Percentiles rank a stretch among this genome's conserved stretches.
phyloP scores from a whole-genome alignment of 306 rosid genomes.

The Hylodesmum podocarpum region DNA sequence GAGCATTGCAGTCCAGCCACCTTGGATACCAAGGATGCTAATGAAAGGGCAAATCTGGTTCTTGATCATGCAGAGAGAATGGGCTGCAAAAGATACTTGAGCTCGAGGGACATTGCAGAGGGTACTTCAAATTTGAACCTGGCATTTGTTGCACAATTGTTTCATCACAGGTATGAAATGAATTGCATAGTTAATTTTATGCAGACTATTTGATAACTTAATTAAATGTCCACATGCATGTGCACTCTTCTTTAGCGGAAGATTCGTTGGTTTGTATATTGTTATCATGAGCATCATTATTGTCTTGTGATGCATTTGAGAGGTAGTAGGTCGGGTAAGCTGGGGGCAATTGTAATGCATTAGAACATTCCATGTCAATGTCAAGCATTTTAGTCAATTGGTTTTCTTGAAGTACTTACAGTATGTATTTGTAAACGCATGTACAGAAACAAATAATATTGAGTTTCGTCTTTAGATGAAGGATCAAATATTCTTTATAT shows the following conservation, averaged over 20 bases:
- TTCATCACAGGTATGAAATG: conserved; percentile 73
- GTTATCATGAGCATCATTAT: not conserved
- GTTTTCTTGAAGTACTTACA: not conserved
- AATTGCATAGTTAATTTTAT: not conserved
- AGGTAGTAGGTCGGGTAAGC: not conserved
- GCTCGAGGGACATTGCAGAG: conserved; percentile 76
- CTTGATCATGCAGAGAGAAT: conserved; percentile 97
- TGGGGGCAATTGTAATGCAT: not conserved
- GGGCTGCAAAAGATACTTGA: conserved; percentile 88
- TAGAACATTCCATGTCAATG: not conserved
- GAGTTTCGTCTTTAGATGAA: not conserved
- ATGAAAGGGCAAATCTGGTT: conserved; percentile 72
- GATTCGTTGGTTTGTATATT: not conserved
- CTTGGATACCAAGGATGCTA: conserved; percentile 67
- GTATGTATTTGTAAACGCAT: not conserved
- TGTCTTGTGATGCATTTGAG: not conserved
- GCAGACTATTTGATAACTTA: not conserved
- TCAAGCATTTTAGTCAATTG: conserved; percentile 4
- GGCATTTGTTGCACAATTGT: conserved; percentile 93
- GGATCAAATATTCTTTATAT: not conserved
- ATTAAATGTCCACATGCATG: not conserved
- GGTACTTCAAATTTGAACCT: conserved; percentile 89
- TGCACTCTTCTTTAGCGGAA: not conserved
- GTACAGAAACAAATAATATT: not conserved
- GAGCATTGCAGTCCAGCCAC: conserved; percentile 78